Base-by-base conservation (phyloP, 2,329 filamentous ascomycete genomes). In the Claviceps monticola region DNA sequence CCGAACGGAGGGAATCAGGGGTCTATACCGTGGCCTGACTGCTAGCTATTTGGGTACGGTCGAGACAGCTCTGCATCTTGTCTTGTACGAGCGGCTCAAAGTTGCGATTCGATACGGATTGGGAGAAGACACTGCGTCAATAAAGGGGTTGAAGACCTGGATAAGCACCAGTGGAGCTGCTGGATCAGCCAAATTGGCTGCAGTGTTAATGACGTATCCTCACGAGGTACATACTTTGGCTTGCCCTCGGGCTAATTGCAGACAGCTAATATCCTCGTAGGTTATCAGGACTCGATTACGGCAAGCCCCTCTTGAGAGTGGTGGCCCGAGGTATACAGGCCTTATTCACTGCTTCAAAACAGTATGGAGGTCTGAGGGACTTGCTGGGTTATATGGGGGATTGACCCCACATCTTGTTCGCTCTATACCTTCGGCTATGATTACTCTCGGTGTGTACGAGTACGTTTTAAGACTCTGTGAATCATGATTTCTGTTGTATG, bases 121-220 rank as follows among this genome's bases (percentile, higher is more conserved):
- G 85, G 56, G 82, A 83, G 64, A 79, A 44, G 68, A 74, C 36
- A 79, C 75, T 60, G 83, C 70, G 8, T 64, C 72, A 53, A 84
- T 82, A 79, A 87, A 93, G 61, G 72, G 79, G 53, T 78, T 79
- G 1, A 75, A 88, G 37, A 74, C 80, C 55, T 88, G 81, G 79
- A 82, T 79, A 16, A 86, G 86, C 45, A 87, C 85, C 60, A 69
- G 86, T 23, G 76, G 78, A 48, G 84, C 84, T 42, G 86, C 88
- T n/a, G 87, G 87, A 37, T 76, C 78, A 41, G 86, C 88, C 5
- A 95, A 95, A 66, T 75, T 91, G 50, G 69, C 91, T 50, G 88
- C 88, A 7, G 82, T 86, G 34, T 72, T 89, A 41, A 68, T 85
- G 56, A 88, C 87, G 23, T 95, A 94, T 69, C 88, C 88, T 1